Conservation (phyloP, 2,329 filamentous ascomycete species). For the Pleurostoma richardsiae region DNA sequence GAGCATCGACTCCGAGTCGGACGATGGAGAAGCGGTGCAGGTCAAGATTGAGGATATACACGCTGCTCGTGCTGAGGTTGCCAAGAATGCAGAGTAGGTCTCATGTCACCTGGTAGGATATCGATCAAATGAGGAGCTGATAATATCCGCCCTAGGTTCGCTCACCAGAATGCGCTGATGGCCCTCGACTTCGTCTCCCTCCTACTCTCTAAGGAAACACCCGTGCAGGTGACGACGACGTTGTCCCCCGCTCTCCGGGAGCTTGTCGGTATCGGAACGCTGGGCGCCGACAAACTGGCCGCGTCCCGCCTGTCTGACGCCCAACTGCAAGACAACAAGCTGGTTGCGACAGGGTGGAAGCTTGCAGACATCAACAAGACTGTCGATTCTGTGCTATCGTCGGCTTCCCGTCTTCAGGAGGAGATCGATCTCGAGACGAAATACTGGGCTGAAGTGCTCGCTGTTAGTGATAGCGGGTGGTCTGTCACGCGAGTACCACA, state of each 20-base stretch:
- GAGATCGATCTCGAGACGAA: slow-evolving; percentile 76
- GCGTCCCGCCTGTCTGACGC: slow-evolving; percentile 53
- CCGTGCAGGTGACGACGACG: slow-evolving; percentile 62
- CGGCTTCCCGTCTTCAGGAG: slow-evolving; percentile 65
- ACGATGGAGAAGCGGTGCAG: slow-evolving; percentile 34
- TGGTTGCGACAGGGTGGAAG: slow-evolving; percentile 65
- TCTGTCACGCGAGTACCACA: slow-evolving; percentile 72
- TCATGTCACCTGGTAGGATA: not conserved
- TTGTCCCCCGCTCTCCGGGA: slow-evolving; percentile 68
- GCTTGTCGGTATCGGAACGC: slow-evolving; percentile 66
- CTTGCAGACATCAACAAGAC: slow-evolving; percentile 71
- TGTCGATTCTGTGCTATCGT: slow-evolving; percentile 67
- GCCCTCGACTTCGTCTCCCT: slow-evolving; percentile 81
- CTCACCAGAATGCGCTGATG: slow-evolving; percentile 58
- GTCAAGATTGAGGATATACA: slow-evolving; percentile 35
- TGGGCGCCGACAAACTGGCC: slow-evolving; percentile 63
- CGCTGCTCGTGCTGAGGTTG: slow-evolving; percentile 50
- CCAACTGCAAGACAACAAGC: slow-evolving; percentile 50
- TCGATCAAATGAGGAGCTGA: not conserved
- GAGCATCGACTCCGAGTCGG: slow-evolving; percentile 37
- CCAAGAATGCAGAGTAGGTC: slow-evolving; percentile 53
- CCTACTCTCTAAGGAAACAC: slow-evolving; percentile 75
- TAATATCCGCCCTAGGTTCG: slow-evolving; percentile 28
- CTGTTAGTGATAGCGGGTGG: slow-evolving; percentile 82
- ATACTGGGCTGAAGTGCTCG: slow-evolving; percentile 85